Base-by-base conservation (phyloP, 2,329 filamentous ascomycete genomes). In the Colletotrichum sp. region DNA sequence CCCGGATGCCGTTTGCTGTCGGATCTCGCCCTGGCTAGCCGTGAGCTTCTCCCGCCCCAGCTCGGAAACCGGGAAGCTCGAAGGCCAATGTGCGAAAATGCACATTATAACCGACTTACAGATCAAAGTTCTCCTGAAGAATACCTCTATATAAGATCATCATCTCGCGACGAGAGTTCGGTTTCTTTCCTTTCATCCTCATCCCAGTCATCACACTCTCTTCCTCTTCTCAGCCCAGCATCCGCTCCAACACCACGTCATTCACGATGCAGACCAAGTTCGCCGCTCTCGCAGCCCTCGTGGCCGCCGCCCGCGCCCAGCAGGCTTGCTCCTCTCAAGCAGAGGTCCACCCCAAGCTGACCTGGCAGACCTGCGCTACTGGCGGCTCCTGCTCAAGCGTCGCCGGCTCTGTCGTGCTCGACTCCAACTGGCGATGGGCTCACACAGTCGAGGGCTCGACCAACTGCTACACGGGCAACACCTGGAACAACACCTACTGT, bases 401-500 rank as follows among this genome's bases (percentile, higher is more conserved):
- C 78, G 79, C 81, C 55, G 90, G 88, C 57, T 88, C 87, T 44
- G 86, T 93, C 59, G 89, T 89, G 69, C 83, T 93, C 79, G 91
- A 93, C 77, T 82, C 90, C 80, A 92, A 92, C 85, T 92, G 90
- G 90, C 88, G 91, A 76, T 92, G 91, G 91, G 85, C 90, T 75
- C 90, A 92, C 83, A 81, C 81, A 21, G 82, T 84, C 68, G 78
- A 81, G 7, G 85, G 86, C 69, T 85, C 83, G 77, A 89, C 86
- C 79, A 92, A 92, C 85, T 92, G 90, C 86, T 92, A 91, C 83
- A 87, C 84, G 6, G 90, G 89, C 66, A 91, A 91, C 82, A 80
- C 81, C 64, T 87, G 88, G 82, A 87, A 89, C 78, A 83, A 81
- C 13, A 78, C 80, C 63, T 76, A 85, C 79, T 76, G 74, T 36